phyloP scores from a whole-genome alignment of 176 grass and related monocot species.

The Oryza rufipogon region DNA sequence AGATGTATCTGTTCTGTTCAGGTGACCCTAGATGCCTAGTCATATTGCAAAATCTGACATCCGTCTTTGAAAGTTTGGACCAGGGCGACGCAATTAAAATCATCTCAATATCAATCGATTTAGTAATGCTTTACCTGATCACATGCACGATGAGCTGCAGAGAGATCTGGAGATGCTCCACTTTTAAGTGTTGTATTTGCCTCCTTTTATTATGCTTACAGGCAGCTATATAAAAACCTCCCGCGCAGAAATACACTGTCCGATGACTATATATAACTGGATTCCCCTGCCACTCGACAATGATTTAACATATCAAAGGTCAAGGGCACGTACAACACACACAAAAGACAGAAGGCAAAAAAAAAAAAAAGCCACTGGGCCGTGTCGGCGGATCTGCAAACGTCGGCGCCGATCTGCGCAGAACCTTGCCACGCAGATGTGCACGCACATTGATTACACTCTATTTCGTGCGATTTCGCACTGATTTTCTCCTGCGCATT shows the following conservation, averaged over 20 bases:
- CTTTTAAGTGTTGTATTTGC: conserved; percentile 1
- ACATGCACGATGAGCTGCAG: not conserved
- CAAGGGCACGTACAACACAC: conserved; percentile 36
- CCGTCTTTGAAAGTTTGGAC: not conserved
- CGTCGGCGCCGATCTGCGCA: conserved; percentile 29
- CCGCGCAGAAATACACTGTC: conserved; percentile 25
- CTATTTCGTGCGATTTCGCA: conserved; percentile 19
- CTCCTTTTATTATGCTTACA: conserved; percentile 20
- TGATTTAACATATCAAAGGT: conserved; percentile 37
- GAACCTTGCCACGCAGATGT: not conserved
- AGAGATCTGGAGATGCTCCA: conserved; percentile 1
- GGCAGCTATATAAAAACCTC: conserved; percentile 8
- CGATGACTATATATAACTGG: conserved; percentile 28
- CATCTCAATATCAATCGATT: not conserved
- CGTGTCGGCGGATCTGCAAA: conserved; percentile 25
- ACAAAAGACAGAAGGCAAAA: not conserved
- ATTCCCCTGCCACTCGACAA: conserved; percentile 49
- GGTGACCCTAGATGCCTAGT: not conserved
- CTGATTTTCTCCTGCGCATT: not conserved
- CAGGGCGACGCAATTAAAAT: not conserved
- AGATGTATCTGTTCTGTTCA: not conserved
- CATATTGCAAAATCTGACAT: not conserved
- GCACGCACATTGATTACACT: not conserved
- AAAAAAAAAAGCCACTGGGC: not conserved
- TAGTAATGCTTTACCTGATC: not conserved